A percentile compares a stretch with the other conserved stretches of the same genome.
Conservation (phyloP, 1,284 basidiomycete genomes). For the Rhodofomes roseus region DNA sequence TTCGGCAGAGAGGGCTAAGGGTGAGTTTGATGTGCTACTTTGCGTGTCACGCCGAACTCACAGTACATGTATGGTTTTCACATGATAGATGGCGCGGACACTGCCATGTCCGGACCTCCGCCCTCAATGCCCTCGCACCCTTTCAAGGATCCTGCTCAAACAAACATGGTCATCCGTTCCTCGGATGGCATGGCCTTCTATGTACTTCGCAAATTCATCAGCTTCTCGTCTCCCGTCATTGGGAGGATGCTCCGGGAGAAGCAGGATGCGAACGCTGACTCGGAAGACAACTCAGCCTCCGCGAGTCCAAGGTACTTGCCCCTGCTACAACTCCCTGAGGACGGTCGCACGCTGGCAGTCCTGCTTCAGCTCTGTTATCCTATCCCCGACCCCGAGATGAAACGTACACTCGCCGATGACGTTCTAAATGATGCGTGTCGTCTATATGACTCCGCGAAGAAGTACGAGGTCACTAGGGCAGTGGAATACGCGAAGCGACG, state of each 20-base stretch:
- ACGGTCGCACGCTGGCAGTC: not conserved
- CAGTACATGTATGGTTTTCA: too few relatives aligned
- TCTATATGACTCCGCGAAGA: conserved; percentile 1
- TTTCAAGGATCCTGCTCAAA: not conserved
- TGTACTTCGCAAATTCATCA: not conserved
- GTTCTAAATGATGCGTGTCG: not conserved
- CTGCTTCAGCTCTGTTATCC: not conserved
- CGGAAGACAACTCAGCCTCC: not conserved
- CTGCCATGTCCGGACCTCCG: too few relatives aligned
- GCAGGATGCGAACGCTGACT: too few relatives aligned
- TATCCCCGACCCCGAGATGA: not conserved
- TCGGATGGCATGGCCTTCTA: not conserved
- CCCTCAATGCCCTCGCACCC: not conserved
- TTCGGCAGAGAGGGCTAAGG: too few relatives aligned
- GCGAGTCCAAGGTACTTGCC: not conserved
- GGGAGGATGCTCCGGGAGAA: not conserved
- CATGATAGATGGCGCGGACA: too few relatives aligned
- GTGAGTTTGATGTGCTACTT: too few relatives aligned
- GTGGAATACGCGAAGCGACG: not conserved
- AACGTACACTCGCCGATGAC: not conserved
- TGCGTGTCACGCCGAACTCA: too few relatives aligned
- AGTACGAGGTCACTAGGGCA: conserved; percentile 13
- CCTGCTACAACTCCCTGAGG: not conserved
- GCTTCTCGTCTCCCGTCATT: not conserved
- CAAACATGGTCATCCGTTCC: not conserved